Base-by-base conservation (phyloP, 306 rosid genomes). In the Canavalia ensiformis region DNA sequence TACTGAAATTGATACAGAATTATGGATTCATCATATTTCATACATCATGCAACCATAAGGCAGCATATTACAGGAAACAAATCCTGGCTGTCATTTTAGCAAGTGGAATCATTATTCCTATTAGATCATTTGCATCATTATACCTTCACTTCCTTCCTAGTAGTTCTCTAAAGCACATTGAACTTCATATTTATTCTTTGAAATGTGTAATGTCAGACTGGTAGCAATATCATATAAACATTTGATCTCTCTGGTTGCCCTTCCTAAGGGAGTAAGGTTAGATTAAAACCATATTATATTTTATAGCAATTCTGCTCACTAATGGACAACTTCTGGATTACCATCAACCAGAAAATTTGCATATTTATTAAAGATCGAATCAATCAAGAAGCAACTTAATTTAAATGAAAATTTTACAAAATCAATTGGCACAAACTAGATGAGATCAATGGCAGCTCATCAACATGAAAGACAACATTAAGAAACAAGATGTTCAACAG, bases 21-120 rank as follows among this genome's bases (percentile, higher is more conserved):
- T 55, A 68, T 29, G 41, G 59, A 67, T 77, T 80, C 80, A 76
- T 54, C 74, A 74, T 37, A 59, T 41, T 57, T 39, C 68, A 56
- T 72, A 64, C 2, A 18, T 18, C 58, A 63, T 30, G 68, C 54
- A 52, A 51, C 57, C 54, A 72, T 54, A 55, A 63, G 71, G 35
- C 35, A 80, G 57, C 28, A 69, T 4, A 69, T 49, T 34, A 69
- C 41, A 69, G 72, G 63, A 72, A 35, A 33, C 42, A 74, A 68
- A 79, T 31, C 47, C 46, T 55, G 28, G 41, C 65, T 45, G 57
- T 5, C 80, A 37, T 63, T 55, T 83, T 13, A 58, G 65, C 4
- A 2, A 29, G 31, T 4, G 41, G 73, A 4, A 45, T 79, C 60
- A 68, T 60, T 10, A 58, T 57, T 49, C 45, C 45, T 25, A 66